A percentile compares a stretch with the other conserved stretches of the same genome.
phyloP scores from a whole-genome alignment of 75 land plant genomes.

The Cunninghamia lanceolata region DNA sequence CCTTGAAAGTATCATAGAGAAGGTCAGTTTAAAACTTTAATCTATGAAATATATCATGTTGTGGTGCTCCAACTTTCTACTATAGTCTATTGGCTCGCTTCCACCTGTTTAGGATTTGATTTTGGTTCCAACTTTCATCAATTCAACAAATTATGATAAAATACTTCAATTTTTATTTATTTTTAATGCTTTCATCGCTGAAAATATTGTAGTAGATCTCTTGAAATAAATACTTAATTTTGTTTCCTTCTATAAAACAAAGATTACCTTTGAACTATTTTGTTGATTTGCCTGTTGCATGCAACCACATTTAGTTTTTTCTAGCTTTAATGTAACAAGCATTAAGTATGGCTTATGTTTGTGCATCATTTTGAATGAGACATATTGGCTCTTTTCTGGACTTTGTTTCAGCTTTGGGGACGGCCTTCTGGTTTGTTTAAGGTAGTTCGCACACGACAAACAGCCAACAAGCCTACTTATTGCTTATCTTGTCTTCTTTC shows the following conservation, averaged over 20 bases:
- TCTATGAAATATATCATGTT: neutral
- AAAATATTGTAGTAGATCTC: neutral
- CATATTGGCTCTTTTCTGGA: neutral
- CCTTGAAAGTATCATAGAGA: conserved; percentile 62
- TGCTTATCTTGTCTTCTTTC: conserved; percentile 85
- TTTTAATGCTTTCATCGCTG: neutral
- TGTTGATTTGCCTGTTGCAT: neutral
- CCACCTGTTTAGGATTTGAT: neutral
- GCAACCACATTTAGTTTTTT: neutral
- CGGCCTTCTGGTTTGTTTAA: conserved; percentile 42
- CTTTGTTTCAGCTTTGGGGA: conserved; percentile 57
- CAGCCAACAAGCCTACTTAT: conserved; percentile 50
- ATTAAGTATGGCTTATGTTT: neutral
- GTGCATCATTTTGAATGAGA: neutral
- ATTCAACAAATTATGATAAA: neutral
- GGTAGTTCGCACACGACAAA: conserved; percentile 27
- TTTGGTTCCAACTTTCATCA: neutral
- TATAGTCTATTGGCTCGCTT: conserved; percentile 5
- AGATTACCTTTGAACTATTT: neutral
- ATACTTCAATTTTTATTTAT: neutral
- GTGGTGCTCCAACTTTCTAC: neutral
- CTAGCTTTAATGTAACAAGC: neutral
- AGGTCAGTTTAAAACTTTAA: conserved; percentile 33
- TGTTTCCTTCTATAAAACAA: neutral
- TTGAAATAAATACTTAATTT: neutral